Evolutionary conservation across 2,329 filamentous ascomycete species (phyloP), one percentile per base, ranked within the genome.

Genomic region (Xylogone sp.): DNA sequence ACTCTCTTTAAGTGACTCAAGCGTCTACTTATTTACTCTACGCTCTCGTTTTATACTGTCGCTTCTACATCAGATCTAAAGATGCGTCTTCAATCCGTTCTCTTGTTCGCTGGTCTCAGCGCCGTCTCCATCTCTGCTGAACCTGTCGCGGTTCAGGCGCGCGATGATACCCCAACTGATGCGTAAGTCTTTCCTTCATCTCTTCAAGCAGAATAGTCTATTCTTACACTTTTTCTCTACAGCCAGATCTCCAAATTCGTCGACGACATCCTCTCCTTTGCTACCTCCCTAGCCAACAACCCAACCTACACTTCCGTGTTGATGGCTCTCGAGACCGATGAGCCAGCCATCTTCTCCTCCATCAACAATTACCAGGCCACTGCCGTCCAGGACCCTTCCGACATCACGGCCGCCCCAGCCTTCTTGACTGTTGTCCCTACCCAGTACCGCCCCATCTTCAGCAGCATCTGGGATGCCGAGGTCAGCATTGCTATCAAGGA

Each of bases 341-440:
- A 16, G 34, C 21, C 49, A 5, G 48, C 53, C 7, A 42, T 42
- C n/a, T 21, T 53, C 29, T 47, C 42, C 12, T 31, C 48, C 34
- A 13, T 56, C 42, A 6, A 50, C 13, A 19, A 21, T 10, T 46
- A 43, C 16, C 49, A 48, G 44, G 13, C 8, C 7, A 48, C 47
- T 43, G 16, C 53, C 18, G 22, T 18, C 42, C 21, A 27, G 24
- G 34, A 43, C 27, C n/a, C 53, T 1, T 7, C 20, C 21, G 21
- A 46, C 13, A 50, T 46, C 22, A 8, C 43, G 16, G 45, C 45
- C 7, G 31, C 46, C 9, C 45, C 49, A 6, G 22, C 42, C 3
- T n/a, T 49, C 21, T 43, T 49, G 19, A 43, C 48, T 22, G 46
- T 42, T 6, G 19, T 57, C 24, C 55, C 55, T 1, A 45, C 51